Conservation (phyloP, 495 filamentous ascomycete species). For the Penicillium macrosclerotiorum region DNA sequence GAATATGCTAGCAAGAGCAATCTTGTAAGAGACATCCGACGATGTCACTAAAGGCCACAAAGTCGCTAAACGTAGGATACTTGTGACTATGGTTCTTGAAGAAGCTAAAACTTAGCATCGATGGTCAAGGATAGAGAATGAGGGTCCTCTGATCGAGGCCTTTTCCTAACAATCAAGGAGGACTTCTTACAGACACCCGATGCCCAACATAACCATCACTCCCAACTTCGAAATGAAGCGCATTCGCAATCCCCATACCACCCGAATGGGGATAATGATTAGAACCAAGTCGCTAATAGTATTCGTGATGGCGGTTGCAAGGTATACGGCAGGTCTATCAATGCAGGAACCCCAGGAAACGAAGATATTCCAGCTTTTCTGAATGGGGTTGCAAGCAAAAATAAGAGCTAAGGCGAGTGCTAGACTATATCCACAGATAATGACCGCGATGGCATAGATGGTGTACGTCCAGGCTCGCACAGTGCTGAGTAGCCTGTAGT, state of each 20-base stretch:
- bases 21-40: slow-evolving; percentile 4
- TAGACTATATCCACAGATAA: slow-evolving; percentile 31
- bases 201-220: slow-evolving; percentile 18
- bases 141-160: no score
- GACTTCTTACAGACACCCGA: slow-evolving; percentile 4
- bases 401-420: slow-evolving; percentile 31
- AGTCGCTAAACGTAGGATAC: slow-evolving; percentile 13
- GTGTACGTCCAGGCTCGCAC: background rate
- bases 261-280: slow-evolving; percentile 32
- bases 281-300: slow-evolving; percentile 38
- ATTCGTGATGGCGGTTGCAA: slow-evolving; percentile 39
- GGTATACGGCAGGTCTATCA: slow-evolving; percentile 27
- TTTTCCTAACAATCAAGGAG: no score
- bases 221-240: slow-evolving; percentile 19
- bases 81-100: slow-evolving; percentile 9
- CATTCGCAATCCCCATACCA: slow-evolving; percentile 23
- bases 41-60: slow-evolving; percentile 13
- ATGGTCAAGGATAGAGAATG: background rate
- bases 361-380: slow-evolving; percentile 30
- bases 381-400: slow-evolving; percentile 39
- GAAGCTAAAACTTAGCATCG: background rate
- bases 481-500: slow-evolving; percentile 13
- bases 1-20: slow-evolving; percentile 5
- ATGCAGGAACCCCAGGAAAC: slow-evolving; percentile 31
- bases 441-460: background rate